Percentiles rank a stretch among this genome's conserved stretches.
Conservation (phyloP, 1,284 basidiomycete species). For the Cerioporus squamosus region DNA sequence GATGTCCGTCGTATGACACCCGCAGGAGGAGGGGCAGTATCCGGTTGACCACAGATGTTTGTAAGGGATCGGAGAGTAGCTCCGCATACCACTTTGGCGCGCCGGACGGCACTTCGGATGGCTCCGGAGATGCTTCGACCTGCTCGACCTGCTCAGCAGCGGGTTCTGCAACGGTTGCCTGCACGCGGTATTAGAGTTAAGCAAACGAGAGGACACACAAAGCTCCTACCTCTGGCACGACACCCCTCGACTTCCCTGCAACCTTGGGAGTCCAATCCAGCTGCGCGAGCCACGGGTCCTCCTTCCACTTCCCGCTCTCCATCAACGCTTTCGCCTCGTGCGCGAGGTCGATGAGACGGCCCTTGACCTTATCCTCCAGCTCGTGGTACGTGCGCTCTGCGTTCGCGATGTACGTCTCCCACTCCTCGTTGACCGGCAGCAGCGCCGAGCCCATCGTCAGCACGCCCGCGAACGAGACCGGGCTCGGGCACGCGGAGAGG, state of each 20-base stretch:
- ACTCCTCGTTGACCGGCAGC: conserved; percentile 88
- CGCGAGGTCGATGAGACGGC: conserved; percentile 72
- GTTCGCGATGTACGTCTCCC: conserved; percentile 81
- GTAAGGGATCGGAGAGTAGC: conserved; percentile 51
- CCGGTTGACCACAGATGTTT: conserved; percentile 61
- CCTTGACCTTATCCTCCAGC: conserved; percentile 77
- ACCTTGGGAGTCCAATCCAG: conserved; percentile 95
- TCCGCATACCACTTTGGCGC: conserved; percentile 82
- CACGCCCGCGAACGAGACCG: conserved; percentile 92
- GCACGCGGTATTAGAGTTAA: not conserved
- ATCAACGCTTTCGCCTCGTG: conserved; percentile 56
- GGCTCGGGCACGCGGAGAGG: conserved; percentile 85
- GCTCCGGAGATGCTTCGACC: no score
- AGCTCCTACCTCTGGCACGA: conserved; percentile 33
- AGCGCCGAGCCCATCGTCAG: conserved; percentile 93
- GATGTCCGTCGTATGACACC: conserved; percentile 74
- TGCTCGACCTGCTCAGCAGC: not conserved
- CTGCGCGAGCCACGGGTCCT: conserved; percentile 89
- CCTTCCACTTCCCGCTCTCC: conserved; percentile 60
- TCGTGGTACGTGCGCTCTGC: conserved; percentile 83
- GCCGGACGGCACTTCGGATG: no score
- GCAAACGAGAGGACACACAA: not conserved
- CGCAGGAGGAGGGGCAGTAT: conserved; percentile 82
- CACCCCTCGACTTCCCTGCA: conserved; percentile 71
- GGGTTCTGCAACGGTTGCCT: not conserved